phyloP scores from a whole-genome alignment of 805 yeast genomes.

The Candida sonorensis region DNA sequence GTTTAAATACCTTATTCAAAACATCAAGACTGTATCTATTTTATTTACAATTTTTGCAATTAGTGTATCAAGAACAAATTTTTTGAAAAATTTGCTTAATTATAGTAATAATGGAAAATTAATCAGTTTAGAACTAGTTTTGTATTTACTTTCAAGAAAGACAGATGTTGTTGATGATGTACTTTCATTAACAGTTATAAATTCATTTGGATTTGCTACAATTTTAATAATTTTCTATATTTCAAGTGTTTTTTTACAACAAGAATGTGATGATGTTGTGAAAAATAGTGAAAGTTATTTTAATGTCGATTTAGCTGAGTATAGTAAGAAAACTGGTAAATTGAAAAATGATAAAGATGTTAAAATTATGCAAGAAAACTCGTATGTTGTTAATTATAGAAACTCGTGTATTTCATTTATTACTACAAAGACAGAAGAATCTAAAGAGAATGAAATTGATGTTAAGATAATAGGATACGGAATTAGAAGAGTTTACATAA shows the following conservation, averaged over 20 bases:
- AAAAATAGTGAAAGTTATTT: slow-evolving; percentile 33
- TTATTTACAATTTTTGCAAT: neutral
- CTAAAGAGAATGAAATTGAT: slow-evolving; percentile 21
- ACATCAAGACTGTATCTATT: slow-evolving; percentile 31
- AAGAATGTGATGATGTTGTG: slow-evolving; percentile 31
- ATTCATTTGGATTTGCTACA: slow-evolving; percentile 29
- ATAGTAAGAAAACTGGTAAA: slow-evolving; percentile 25
- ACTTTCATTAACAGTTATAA: slow-evolving; percentile 20
- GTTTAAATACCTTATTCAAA: slow-evolving; percentile 39
- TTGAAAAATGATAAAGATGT: slow-evolving; percentile 4
- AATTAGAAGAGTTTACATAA: slow-evolving; percentile 60
- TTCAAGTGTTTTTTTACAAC: slow-evolving; percentile 43
- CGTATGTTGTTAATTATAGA: slow-evolving; percentile 55
- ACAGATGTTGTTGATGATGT: slow-evolving; percentile 23
- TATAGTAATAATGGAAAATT: no score
- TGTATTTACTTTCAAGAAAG: no score
- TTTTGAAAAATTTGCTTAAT: neutral
- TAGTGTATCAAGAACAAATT: neutral
- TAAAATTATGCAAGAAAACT: slow-evolving; percentile 33
- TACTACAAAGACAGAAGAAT: slow-evolving; percentile 32
- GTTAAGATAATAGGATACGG: slow-evolving; percentile 52
- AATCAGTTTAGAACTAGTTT: no score
- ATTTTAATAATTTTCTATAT: slow-evolving; percentile 33
- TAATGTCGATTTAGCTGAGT: slow-evolving; percentile 45
- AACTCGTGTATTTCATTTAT: slow-evolving; percentile 65